Evolutionary conservation across 73 alveolate species (phyloP), one percentile per base, ranked within the genome.

Genomic region (Paramecium sexaurelia): DNA sequence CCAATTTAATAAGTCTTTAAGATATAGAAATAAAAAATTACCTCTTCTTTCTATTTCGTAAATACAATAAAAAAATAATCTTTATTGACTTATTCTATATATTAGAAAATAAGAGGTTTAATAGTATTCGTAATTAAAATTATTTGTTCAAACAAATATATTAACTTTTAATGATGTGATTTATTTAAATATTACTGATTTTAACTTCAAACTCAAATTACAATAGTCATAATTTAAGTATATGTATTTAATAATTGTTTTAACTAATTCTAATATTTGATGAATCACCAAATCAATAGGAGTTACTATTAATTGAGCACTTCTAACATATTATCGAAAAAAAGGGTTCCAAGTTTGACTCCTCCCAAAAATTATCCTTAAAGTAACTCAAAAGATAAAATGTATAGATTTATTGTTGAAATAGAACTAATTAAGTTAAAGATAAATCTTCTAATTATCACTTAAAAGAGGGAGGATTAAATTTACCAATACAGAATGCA

Each of bases 261-360:
- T 15, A 51, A 51, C 33, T 17, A 2, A 51, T 51, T 17, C 19
- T n/a, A 51, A 51, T 17, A 15, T 15, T 51, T 17, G 19, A 51
- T 51, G 67, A 51, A 51, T 51, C 29, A 51, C 67, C 67, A 51
- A n/a, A 51, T 17, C 67, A 51, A 15, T 29, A 51, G 87, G 33
- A 73, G 87, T 37, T 73, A 73, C 87, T 73, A 73, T 41, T 29
- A 66, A 29, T 11, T 66, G 19, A 73, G 35, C 32, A 10, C 87
- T 13, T 3, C 36, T 19, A 73, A 37, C 45, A 73, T 73, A 8
- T 41, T 73, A 11, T 35, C 55, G 1, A 35, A 26, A 37, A 35
- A 73, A 73, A 73, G 87, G 19, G 45, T 73, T 9, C 87, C 87
- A 32, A 73, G 87, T 9, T 19, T 73, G 36, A 73, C 87, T 15